phyloP scores from a whole-genome alignment of 2,329 filamentous ascomycete species.

The Emmonsiellopsis sp. region DNA sequence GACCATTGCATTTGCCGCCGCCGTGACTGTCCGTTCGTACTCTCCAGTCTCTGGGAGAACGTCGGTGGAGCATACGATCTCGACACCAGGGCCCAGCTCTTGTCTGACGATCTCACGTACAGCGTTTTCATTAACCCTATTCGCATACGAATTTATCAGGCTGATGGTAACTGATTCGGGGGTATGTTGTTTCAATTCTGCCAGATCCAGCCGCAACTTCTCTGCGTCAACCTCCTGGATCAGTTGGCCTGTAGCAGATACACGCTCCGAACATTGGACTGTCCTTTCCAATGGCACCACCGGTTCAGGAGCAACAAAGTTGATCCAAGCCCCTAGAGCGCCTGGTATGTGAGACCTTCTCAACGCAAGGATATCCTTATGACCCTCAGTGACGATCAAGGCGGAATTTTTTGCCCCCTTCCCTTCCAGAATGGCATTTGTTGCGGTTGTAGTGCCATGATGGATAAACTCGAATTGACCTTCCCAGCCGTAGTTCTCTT shows the following conservation, averaged over 20 bases:
- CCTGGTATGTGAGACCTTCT: constrained; percentile 43
- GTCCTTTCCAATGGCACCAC: constrained; percentile 41
- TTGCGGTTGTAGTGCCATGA: constrained; percentile 42
- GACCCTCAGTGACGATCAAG: constrained; percentile 39
- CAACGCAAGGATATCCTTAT: constrained; percentile 40
- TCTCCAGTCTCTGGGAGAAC: constrained; percentile 40
- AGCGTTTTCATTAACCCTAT: constrained; percentile 32
- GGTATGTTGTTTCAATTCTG: constrained; percentile 29
- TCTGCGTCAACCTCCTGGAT: constrained; percentile 31
- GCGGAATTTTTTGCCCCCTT: constrained; percentile 38
- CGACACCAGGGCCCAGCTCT: constrained; percentile 33
- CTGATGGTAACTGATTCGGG: constrained; percentile 40
- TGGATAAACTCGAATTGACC: constrained; percentile 42
- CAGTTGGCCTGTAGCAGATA: constrained; percentile 34
- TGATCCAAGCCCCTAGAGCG: constrained; percentile 41
- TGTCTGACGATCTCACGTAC: constrained; percentile 32
- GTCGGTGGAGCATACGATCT: constrained; percentile 38
- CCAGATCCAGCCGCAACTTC: constrained; percentile 28
- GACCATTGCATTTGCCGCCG: constrained; percentile 39
- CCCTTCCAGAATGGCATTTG: constrained; percentile 41
- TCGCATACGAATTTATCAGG: constrained; percentile 39
- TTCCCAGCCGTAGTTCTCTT: constrained; percentile 30
- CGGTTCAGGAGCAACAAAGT: constrained; percentile 38
- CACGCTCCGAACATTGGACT: constrained; percentile 36
- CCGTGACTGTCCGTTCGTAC: constrained; percentile 41